Evolutionary conservation across 2,329 filamentous ascomycete species (phyloP).

Genomic region (Davidsoniella eucalypti): DNA sequence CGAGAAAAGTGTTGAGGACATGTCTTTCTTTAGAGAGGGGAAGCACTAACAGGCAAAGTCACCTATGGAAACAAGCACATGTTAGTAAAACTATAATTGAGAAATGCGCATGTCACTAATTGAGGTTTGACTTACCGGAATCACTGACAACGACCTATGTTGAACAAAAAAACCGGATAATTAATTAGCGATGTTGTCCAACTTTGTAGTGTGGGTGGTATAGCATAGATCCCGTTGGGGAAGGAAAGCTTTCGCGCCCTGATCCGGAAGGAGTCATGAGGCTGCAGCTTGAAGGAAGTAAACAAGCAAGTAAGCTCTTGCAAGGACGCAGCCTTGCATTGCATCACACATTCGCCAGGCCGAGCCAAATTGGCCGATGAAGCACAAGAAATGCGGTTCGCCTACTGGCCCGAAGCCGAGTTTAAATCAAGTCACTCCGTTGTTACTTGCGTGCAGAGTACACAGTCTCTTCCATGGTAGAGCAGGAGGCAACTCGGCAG

Average conservation of each 20-base stretch:
- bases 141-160: conserved; percentile 86
- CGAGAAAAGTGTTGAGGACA: conserved; percentile 1
- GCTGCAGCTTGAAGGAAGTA: not conserved
- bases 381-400: too few relatives aligned
- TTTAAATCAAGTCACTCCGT: not conserved
- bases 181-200: not conserved
- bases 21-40: conserved; percentile 8
- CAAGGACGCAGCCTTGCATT: too few relatives aligned
- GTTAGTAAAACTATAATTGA: not conserved
- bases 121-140: conserved; percentile 51
- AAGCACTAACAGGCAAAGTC: conserved; percentile 57
- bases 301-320: too few relatives aligned
- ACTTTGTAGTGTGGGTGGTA: conserved; percentile 1
- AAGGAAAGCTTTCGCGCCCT: not conserved
- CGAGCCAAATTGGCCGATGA: too few relatives aligned
- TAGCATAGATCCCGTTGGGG: too few relatives aligned
- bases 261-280: conserved; percentile 1
- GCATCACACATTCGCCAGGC: too few relatives aligned
- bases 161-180: conserved; percentile 6
- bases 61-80: conserved; percentile 27
- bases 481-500: not conserved
- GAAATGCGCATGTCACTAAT: not conserved
- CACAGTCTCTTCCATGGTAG: too few relatives aligned
- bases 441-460: too few relatives aligned
- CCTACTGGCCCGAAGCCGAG: too few relatives aligned